Conservation (phyloP, 2,329 filamentous ascomycete genomes). For the Rhinocladiella similis region DNA sequence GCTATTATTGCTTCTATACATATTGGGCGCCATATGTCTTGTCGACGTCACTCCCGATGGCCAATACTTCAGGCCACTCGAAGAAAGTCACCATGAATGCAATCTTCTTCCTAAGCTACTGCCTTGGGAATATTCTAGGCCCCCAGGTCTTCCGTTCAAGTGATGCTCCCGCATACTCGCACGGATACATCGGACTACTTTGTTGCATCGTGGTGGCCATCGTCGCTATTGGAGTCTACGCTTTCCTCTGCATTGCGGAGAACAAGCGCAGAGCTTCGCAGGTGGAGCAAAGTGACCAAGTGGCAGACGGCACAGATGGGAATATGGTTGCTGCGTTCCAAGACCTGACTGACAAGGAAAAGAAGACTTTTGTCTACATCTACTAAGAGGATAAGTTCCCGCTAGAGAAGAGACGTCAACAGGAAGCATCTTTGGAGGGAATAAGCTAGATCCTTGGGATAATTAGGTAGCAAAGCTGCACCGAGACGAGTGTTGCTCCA, state of each 20-base stretch:
- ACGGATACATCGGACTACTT: slow-evolving; percentile 28
- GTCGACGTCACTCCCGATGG: slow-evolving; percentile 33
- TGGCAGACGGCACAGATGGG: slow-evolving; percentile 2
- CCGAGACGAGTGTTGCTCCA: too few relatives aligned
- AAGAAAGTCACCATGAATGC: slow-evolving; percentile 54
- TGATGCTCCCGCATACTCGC: slow-evolving; percentile 28
- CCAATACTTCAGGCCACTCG: slow-evolving; percentile 57
- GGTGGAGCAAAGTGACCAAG: slow-evolving; percentile 11
- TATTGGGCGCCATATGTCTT: slow-evolving; percentile 38
- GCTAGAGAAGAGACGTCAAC: neutral
- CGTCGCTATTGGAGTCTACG: slow-evolving; percentile 26
- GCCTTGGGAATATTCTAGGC: slow-evolving; percentile 58
- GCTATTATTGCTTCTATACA: slow-evolving; percentile 42
- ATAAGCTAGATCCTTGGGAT: too few relatives aligned
- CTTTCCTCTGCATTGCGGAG: slow-evolving; percentile 27
- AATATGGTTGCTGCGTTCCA: slow-evolving; percentile 25
- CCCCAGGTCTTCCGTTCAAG: slow-evolving; percentile 28
- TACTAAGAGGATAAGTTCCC: slow-evolving; percentile 16
- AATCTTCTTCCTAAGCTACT: slow-evolving; percentile 47
- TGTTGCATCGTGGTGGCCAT: slow-evolving; percentile 28
- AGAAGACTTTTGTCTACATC: slow-evolving; percentile 29
- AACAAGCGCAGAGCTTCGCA: slow-evolving; percentile 20
- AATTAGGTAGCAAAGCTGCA: too few relatives aligned
- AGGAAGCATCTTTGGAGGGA: neutral
- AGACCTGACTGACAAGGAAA: slow-evolving; percentile 31